phyloP scores from a whole-genome alignment of 2,329 filamentous ascomycete species.

The Colletotrichum coccodes region DNA sequence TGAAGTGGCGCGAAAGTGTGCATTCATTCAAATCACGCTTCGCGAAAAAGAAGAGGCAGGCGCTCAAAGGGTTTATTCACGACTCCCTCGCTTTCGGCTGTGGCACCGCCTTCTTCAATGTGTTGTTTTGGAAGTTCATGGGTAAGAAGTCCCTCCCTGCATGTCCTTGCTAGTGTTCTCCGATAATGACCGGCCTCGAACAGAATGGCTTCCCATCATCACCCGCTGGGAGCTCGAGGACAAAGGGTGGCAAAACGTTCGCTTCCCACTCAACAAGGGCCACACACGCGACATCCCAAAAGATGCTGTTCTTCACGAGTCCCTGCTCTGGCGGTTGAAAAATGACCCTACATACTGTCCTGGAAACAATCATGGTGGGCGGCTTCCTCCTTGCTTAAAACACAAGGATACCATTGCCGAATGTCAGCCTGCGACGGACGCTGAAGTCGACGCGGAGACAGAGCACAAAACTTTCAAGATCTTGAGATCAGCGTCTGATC shows the following conservation, averaged over 20 bases:
- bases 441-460: not conserved
- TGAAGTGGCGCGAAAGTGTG: conserved; percentile 47
- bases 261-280: conserved; percentile 51
- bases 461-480: conserved; percentile 16
- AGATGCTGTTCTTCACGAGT: conserved; percentile 51
- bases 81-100: conserved; percentile 49
- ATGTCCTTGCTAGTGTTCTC: accelerated
- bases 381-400: conserved; percentile 44
- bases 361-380: conserved; percentile 46
- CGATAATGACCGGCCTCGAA: not conserved
- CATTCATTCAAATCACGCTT: conserved; percentile 39
- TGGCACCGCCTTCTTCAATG: conserved; percentile 49
- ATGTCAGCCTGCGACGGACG: not conserved
- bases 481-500: not conserved
- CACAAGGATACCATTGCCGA: conserved; percentile 15
- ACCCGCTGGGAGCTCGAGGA: conserved; percentile 51
- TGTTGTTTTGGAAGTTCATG: conserved; percentile 54
- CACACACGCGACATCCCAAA: conserved; percentile 49
- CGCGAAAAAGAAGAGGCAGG: conserved; percentile 39
- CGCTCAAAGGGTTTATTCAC: conserved; percentile 46
- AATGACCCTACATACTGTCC: conserved; percentile 42
- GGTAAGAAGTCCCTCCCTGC: conserved; percentile 41
- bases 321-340: conserved; percentile 45
- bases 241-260: conserved; percentile 44
- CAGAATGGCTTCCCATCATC: conserved; percentile 51